Base-by-base conservation (phyloP, 176 grass and related monocot species). In the Chrysopogon serrulatus region DNA sequence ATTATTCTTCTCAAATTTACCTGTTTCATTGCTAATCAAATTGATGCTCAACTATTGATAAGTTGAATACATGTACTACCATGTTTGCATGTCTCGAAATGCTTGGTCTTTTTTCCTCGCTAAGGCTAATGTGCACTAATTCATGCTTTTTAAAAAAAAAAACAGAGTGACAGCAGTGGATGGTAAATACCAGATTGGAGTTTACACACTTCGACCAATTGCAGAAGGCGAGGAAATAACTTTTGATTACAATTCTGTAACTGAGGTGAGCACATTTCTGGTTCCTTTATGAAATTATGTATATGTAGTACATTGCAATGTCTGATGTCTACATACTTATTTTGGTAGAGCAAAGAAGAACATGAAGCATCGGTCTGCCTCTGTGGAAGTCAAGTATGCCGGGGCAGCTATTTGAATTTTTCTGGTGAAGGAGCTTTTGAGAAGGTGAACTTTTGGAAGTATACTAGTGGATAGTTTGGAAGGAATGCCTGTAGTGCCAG, bases 211-310 rank as follows among this genome's bases (percentile, higher is more conserved):
- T 77, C 85, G 91, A 81, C 87, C 96, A 72, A 99, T 99, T 86
- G 86, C 80, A 88, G 92, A 96, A 85, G 96, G 93, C 61, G 96
- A 99, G 88, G 96, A 99, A 89, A 94, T 99, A 27, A 99, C 96
- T 79, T 99, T 99, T 79, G 96, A 99, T 88, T 99, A 99, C 80
- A 95, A 99, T 78, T 99, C 96, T 53, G 96, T 99, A 81, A 99
- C 96, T 83, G 96, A 99, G 90, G 96, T 99, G 60, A 82, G 83
- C 71, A 84, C 47, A 66, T 83, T 41, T 47, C 39, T 65, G 28
- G 44, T 91, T 64, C 60, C 19, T 74, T 79, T 60, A 71, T 61
- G 71, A 90, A 85, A 68, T 48, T 67, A 18, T 51, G 56, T 70
- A 40, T 86, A 18, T 51, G 56, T 70, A 40, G 84, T 27, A 78